phyloP scores from a whole-genome alignment of 1,284 basidiomycete species.

The Ceratobasidium sp. region DNA sequence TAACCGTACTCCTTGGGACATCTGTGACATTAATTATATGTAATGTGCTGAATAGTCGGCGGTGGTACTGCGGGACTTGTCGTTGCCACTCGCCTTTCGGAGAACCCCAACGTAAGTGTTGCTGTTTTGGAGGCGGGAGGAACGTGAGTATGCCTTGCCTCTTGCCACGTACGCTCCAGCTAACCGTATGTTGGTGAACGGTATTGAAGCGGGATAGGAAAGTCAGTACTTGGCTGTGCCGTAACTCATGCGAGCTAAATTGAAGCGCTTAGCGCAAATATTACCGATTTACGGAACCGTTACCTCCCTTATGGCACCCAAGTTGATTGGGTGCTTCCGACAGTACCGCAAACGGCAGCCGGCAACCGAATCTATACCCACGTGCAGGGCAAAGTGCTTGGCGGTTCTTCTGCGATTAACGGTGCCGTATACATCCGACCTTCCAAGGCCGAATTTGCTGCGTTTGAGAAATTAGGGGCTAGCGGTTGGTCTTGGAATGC shows the following conservation, averaged over 20 bases:
- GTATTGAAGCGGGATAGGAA: conserved; percentile 18
- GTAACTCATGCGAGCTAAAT: neutral
- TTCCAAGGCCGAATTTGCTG: conserved; percentile 42
- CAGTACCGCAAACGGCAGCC: conserved; percentile 53
- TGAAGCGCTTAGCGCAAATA: conserved; percentile 10
- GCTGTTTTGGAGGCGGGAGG: conserved; percentile 49
- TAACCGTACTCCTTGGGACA: neutral
- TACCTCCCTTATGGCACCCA: conserved; percentile 36
- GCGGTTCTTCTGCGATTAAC: conserved; percentile 47
- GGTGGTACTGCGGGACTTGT: conserved; percentile 62
- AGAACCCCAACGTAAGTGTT: conserved; percentile 55
- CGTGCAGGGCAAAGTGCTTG: conserved; percentile 45
- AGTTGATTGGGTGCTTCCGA: conserved; percentile 56
- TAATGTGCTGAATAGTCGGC: conserved; percentile 57
- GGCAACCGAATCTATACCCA: conserved; percentile 48
- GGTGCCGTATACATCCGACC: conserved; percentile 44
- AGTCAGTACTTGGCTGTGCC: conserved; percentile 9
- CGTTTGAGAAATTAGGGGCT: conserved; percentile 32
- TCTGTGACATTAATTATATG: neutral
- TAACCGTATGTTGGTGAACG: neutral
- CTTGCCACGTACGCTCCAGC: neutral
- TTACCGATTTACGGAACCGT: conserved; percentile 37
- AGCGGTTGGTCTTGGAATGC: conserved; percentile 23
- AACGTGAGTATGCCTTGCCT: conserved; percentile 26
- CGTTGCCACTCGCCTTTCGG: conserved; percentile 59